Evolutionary conservation across 306 rosid species (phyloP).

Genomic region (Boehmeria nivea): DNA sequence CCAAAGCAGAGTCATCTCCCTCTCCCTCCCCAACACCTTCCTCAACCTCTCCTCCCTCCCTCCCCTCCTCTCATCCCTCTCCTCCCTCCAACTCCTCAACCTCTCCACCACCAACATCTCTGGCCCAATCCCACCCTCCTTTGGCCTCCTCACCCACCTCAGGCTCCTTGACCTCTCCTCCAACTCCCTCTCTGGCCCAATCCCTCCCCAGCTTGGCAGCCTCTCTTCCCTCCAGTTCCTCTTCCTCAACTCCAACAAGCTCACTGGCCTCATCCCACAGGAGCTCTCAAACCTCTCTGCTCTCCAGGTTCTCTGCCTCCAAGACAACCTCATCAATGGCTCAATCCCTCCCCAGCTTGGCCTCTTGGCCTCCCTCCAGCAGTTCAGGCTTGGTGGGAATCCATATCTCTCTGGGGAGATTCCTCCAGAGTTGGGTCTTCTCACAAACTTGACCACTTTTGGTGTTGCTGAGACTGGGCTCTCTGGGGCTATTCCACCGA

Average conservation of each 20-base stretch:
- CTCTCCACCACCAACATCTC: conserved; percentile 87
- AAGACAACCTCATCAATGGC: conserved; percentile 73
- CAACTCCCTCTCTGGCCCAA: conserved; percentile 67
- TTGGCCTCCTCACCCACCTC: conserved; percentile 66
- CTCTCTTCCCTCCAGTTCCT: conserved; percentile 73
- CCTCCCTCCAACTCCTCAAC: conserved; percentile 83
- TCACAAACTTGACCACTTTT: conserved; percentile 78
- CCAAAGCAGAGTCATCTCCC: conserved; percentile 75
- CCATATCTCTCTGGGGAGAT: conserved; percentile 71
- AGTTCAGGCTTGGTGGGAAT: conserved; percentile 87
- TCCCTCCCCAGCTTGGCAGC: conserved; percentile 64
- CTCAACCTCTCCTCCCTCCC: conserved; percentile 75
- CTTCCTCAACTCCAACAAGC: conserved; percentile 64
- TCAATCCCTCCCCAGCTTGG: conserved; percentile 83
- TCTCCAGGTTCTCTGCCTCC: conserved; percentile 68
- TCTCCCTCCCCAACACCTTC: conserved; percentile 67
- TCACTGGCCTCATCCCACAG: conserved; percentile 59
- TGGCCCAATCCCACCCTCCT: conserved; percentile 70
- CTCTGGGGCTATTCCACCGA: conserved; percentile 70
- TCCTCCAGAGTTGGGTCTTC: conserved; percentile 65
- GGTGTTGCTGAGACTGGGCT: conserved; percentile 95
- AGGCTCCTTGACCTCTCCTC: conserved; percentile 83
- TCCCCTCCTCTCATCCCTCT: conserved; percentile 60
- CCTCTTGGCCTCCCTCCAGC: conserved; percentile 68
- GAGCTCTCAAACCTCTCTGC: conserved; percentile 60